These are phyloP conservation scores for Fusarium sp. DNA, from an alignment of 2,329 filamentous ascomycete genomes.

Conservation along the genomic window DNA sequence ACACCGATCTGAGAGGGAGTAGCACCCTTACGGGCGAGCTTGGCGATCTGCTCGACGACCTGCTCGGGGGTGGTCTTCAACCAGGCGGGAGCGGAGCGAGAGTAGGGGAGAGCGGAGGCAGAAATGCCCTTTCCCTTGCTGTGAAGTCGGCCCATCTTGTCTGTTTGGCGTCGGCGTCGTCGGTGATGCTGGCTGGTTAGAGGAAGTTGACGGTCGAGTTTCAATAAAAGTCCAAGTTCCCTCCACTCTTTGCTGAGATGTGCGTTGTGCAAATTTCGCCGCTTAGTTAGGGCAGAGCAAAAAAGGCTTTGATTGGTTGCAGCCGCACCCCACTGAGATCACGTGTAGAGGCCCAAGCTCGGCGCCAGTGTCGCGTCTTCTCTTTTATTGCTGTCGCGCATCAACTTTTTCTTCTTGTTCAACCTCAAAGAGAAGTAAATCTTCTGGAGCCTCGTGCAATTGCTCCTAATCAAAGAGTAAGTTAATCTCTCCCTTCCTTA, in stretches of 20 bases:
- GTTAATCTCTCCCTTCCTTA: slow-evolving; percentile 31
- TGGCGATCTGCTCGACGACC: slow-evolving; percentile 99
- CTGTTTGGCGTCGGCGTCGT: slow-evolving; percentile 58
- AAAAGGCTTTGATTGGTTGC: slow-evolving; percentile 8
- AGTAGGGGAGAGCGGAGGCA: slow-evolving; percentile 96
- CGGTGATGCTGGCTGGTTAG: slow-evolving; percentile 50
- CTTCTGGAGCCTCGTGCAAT: slow-evolving; percentile 3
- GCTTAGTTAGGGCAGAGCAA: slow-evolving; percentile 62
- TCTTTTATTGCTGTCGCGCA: slow-evolving; percentile 35
- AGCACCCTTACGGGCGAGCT: slow-evolving; percentile 98
- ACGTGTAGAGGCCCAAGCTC: slow-evolving; percentile 33
- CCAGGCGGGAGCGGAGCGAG: slow-evolving; percentile 92
- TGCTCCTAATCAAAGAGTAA: slow-evolving; percentile 51
- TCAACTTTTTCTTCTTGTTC: slow-evolving; percentile 29
- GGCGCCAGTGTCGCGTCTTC: slow-evolving; percentile 34
- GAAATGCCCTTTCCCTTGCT: slow-evolving; percentile 99
- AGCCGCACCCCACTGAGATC: not conserved
- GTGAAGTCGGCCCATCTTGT: slow-evolving; percentile 97
- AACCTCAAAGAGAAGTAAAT: slow-evolving; percentile 5
- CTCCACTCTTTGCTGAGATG: no score
- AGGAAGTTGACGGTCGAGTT: slow-evolving; percentile 42
- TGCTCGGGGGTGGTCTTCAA: slow-evolving; percentile 99
- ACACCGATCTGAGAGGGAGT: slow-evolving; percentile 99
- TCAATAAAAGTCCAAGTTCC: no score
- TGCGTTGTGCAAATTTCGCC: slow-evolving; percentile 55